Conservation (phyloP, 805 yeast genomes). For the Cyberlindnera veronae region DNA sequence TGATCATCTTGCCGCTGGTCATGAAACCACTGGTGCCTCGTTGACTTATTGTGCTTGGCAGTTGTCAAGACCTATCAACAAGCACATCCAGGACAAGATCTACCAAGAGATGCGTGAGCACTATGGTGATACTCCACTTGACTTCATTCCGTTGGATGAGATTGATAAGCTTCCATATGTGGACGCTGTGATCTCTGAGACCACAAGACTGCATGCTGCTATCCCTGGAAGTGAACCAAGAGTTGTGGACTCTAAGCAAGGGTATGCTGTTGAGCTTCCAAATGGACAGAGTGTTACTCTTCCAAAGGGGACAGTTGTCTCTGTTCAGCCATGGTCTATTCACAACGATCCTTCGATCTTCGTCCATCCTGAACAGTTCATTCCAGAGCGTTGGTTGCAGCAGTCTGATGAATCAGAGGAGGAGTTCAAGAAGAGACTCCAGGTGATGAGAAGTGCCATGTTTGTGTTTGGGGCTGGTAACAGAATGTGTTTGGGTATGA, state of each 20-base stretch:
- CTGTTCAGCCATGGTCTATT: constrained; percentile 64
- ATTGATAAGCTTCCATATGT: constrained; percentile 56
- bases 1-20: constrained; percentile 76
- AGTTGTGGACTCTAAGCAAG: constrained; percentile 33
- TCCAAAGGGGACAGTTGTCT: constrained; percentile 53
- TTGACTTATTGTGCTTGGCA: constrained; percentile 57
- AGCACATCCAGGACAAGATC: constrained; percentile 43
- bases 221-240: constrained; percentile 77
- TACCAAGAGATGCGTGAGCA: constrained; percentile 40
- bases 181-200: constrained; percentile 61
- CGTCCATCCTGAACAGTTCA: constrained; percentile 42
- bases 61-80: constrained; percentile 47
- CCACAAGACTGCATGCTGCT: constrained; percentile 59
- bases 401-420: constrained; percentile 33
- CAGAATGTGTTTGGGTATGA: constrained; percentile 72
- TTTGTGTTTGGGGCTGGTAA: constrained; percentile 73
- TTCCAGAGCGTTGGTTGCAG: constrained; percentile 63
- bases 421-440: constrained; percentile 35
- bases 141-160: constrained; percentile 29
- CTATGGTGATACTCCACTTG: constrained; percentile 32
- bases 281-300: constrained; percentile 28
- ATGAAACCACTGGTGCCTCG: constrained; percentile 70
- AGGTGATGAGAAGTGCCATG: constrained; percentile 47
- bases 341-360: constrained; percentile 52
- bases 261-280: constrained; percentile 16